Conservation (phyloP, 2,329 filamentous ascomycete genomes). For the Alternaria alternata region DNA sequence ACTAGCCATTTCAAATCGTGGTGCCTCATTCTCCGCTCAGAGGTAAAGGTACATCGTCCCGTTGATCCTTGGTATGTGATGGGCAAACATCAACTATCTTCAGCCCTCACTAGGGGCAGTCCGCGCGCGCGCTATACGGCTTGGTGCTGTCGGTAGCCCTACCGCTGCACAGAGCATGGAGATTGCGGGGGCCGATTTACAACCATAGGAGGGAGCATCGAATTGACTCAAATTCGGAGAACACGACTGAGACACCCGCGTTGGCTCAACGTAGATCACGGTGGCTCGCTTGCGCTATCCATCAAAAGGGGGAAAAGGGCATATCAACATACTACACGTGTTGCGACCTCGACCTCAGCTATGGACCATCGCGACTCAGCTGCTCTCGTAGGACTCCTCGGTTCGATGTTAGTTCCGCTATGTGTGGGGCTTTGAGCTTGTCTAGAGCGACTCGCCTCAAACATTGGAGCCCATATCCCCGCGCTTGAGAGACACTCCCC, state of each 20-base stretch:
- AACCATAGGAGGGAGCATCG: neutral
- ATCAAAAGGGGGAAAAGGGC: conserved; percentile 11
- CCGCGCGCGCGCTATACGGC: neutral
- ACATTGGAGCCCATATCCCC: conserved; percentile 16
- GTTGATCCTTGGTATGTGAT: conserved; percentile 3
- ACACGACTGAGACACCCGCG: conserved; percentile 4
- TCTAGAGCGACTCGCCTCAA: conserved; percentile 21
- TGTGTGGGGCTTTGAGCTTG: conserved; percentile 6
- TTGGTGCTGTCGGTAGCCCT: conserved; percentile 3
- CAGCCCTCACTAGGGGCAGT: neutral
- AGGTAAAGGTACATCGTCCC: conserved; percentile 1
- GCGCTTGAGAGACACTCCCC: conserved; percentile 9
- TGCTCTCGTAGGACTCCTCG: conserved; percentile 5
- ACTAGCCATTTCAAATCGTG: neutral
- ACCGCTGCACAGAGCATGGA: conserved; percentile 8
- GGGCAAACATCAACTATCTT: neutral
- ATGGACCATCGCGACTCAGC: neutral
- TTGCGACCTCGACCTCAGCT: neutral
- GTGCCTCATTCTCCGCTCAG: neutral
- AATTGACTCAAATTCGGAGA: neutral
- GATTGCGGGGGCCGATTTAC: conserved; percentile 9
- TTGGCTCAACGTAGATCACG: neutral
- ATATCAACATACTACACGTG: conserved; percentile 2
- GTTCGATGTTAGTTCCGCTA: conserved; percentile 5
- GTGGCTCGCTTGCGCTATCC: neutral